Base-by-base conservation (phyloP, 2,329 filamentous ascomycete species). In the Zymoseptoria crescenta region DNA sequence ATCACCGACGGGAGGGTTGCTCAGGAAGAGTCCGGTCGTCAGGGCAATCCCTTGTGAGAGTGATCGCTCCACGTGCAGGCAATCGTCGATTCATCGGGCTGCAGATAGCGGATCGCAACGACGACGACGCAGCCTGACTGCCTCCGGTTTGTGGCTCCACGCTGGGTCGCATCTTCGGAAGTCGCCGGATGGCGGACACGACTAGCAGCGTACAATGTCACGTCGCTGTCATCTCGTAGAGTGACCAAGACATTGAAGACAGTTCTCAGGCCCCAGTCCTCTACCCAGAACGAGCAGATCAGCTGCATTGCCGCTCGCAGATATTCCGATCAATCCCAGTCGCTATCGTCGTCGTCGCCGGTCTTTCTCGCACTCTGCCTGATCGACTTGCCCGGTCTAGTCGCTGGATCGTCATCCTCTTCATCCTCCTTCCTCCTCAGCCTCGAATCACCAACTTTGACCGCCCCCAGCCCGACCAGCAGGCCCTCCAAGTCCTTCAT, bases 391-490 rank as follows among this genome's bases (percentile, higher is more conserved):
- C 60, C 54, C 41, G 58, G 57, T 35, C 56, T 56, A 1, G 60
- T 62, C 10, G 30, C 28, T 16, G 35, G 35, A 45, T 45, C 35
- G 4, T 53, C 82, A 49, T 87, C 84, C 62, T 85, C 81, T 1
- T 83, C 82, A 13, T 79, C 80, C 63, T 81, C 78, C 67, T 80
- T 80, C 64, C 82, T 79, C 75, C 86, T 78, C 41, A 96, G 79
- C 57, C 94, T 85, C 74, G 89, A 82, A 72, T 99, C 94, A 59
- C 85, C 87, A 54, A 87, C 81, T 56, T 86, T 83, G 16, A 97
- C 79, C 1, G 91, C 93, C 2, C 91, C 91, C 45, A 95, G 80
- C 53, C 91, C 87, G 1, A 96, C 82, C 45, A 99, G 77, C 49
- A 97, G 73, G 65, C 86, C 83, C 72, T 97, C 91, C 60, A 97